Evolutionary conservation across 2,329 filamentous ascomycete genomes (phyloP).

Genomic region (Chrysoporthe cubensis): DNA sequence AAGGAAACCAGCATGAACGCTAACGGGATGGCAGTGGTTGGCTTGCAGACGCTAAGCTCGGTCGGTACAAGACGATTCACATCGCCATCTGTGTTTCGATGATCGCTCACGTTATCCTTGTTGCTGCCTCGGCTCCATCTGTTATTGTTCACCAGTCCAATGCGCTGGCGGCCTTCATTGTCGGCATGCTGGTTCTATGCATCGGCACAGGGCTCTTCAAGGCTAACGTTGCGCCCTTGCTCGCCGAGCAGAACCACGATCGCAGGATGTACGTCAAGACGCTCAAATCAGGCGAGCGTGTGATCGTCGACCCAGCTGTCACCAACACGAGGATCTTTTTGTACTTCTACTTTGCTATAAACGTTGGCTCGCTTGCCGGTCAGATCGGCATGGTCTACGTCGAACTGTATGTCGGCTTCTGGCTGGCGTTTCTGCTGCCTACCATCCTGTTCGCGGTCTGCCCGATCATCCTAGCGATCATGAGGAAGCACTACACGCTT

Average conservation of each 20-base stretch:
- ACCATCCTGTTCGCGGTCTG: slow-evolving; percentile 67
- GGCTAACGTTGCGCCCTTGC: slow-evolving; percentile 73
- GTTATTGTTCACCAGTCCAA: slow-evolving; percentile 62
- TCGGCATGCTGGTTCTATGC: slow-evolving; percentile 60
- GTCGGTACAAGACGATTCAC: slow-evolving; percentile 75
- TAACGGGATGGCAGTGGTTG: slow-evolving; percentile 44
- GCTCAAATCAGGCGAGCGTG: slow-evolving; percentile 61
- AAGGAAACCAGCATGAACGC: neutral
- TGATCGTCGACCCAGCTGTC: slow-evolving; percentile 71
- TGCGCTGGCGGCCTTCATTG: slow-evolving; percentile 68
- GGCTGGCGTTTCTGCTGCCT: slow-evolving; percentile 70
- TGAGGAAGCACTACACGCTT: slow-evolving; percentile 61
- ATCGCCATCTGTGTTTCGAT: slow-evolving; percentile 68
- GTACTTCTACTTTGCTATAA: slow-evolving; percentile 69
- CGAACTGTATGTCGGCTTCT: slow-evolving; percentile 77
- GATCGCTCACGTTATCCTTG: slow-evolving; percentile 68
- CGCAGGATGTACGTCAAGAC: slow-evolving; percentile 61
- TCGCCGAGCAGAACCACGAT: slow-evolving; percentile 71
- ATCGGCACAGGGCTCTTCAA: slow-evolving; percentile 82
- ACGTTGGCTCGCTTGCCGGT: slow-evolving; percentile 67
- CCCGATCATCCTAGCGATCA: slow-evolving; percentile 64
- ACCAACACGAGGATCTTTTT: slow-evolving; percentile 72
- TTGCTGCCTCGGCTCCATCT: slow-evolving; percentile 64
- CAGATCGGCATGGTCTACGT: slow-evolving; percentile 72
- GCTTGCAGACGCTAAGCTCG: slow-evolving; percentile 71